Evolutionary conservation across 352 stramenopile genomes (phyloP).

Genomic region (Globisporangium recalcitrans): DNA sequence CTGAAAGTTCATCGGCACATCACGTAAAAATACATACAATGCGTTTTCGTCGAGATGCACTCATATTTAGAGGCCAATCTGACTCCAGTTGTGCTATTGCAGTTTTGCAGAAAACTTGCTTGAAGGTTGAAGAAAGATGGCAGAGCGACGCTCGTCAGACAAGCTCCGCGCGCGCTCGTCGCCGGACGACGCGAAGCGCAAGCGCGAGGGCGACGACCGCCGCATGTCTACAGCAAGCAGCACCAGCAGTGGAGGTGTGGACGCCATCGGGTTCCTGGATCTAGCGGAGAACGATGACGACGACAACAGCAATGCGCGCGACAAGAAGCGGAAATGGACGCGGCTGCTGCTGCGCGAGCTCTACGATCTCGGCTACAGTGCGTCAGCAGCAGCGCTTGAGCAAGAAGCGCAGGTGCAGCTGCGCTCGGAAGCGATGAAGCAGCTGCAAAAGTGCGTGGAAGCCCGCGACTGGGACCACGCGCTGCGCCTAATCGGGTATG

Average conservation of each 20-base stretch:
- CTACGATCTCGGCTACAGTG: conserved; percentile 56
- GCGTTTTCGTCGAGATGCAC: neutral
- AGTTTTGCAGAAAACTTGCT: neutral
- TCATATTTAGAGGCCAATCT: neutral
- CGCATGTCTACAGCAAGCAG: neutral
- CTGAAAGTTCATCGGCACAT: no score
- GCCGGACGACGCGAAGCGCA: conserved; percentile 27
- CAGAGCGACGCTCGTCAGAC: neutral
- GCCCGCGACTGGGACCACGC: conserved; percentile 49
- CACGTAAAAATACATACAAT: neutral
- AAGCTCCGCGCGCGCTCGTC: neutral
- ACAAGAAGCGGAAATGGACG: conserved; percentile 51
- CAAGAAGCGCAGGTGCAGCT: conserved; percentile 53
- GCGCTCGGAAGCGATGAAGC: conserved; percentile 47
- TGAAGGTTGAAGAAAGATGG: conserved; percentile 3
- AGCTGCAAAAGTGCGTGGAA: conserved; percentile 36
- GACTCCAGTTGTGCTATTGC: neutral
- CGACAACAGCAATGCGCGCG: neutral
- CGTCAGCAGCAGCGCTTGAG: conserved; percentile 43
- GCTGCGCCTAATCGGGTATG: conserved; percentile 28
- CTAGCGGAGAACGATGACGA: neutral
- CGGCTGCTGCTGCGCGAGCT: conserved; percentile 69
- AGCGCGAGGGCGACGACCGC: conserved; percentile 13
- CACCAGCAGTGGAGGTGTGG: neutral
- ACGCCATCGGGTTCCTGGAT: conserved; percentile 5